Conservation (phyloP, 2,329 filamentous ascomycete genomes). For the Beauveria pseudobassiana region DNA sequence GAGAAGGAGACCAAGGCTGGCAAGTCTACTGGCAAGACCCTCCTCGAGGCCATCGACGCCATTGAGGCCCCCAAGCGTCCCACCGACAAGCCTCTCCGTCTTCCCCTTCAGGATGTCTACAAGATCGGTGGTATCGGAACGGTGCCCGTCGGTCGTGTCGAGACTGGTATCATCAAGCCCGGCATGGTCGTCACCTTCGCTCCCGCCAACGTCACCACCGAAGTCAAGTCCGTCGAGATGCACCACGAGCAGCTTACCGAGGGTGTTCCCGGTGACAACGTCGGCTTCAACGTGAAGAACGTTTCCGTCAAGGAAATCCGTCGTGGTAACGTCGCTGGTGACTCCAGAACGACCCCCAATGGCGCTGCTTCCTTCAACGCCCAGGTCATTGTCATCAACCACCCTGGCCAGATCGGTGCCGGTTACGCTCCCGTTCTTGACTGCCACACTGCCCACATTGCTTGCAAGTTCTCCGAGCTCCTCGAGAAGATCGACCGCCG, state of each 20-base stretch:
- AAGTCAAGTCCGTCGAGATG: slow-evolving; percentile 99
- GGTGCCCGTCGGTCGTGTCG: slow-evolving; percentile 99
- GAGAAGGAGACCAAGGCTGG: slow-evolving; percentile 89
- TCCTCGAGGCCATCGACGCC: slow-evolving; percentile 96
- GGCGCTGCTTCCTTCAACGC: slow-evolving; percentile 93
- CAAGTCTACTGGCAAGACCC: slow-evolving; percentile 90
- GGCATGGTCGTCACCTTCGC: slow-evolving; percentile 97
- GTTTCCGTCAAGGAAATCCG: slow-evolving; percentile 99
- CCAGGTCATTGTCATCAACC: slow-evolving; percentile 99
- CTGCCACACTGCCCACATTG: slow-evolving; percentile 99
- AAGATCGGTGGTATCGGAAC: slow-evolving; percentile 99
- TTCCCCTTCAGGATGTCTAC: slow-evolving; percentile 99
- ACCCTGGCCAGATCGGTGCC: slow-evolving; percentile 98
- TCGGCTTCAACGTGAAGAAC: slow-evolving; percentile 99
- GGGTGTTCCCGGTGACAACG: slow-evolving; percentile 98
- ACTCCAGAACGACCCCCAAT: slow-evolving; percentile 98
- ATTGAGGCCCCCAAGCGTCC: slow-evolving; percentile 91
- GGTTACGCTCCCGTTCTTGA: slow-evolving; percentile 99
- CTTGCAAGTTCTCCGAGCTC: slow-evolving; percentile 99
- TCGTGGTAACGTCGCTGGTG: slow-evolving; percentile 99
- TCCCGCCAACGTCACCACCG: slow-evolving; percentile 97
- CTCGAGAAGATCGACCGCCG: slow-evolving; percentile 99
- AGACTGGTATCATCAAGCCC: slow-evolving; percentile 94
- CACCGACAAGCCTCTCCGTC: slow-evolving; percentile 98
- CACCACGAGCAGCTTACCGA: slow-evolving; percentile 97